Percentiles rank a stretch among this genome's conserved stretches.
These are phyloP conservation scores for Candida ulmi DNA, from an alignment of 805 yeast genomes.

Conservation along the genomic window DNA sequence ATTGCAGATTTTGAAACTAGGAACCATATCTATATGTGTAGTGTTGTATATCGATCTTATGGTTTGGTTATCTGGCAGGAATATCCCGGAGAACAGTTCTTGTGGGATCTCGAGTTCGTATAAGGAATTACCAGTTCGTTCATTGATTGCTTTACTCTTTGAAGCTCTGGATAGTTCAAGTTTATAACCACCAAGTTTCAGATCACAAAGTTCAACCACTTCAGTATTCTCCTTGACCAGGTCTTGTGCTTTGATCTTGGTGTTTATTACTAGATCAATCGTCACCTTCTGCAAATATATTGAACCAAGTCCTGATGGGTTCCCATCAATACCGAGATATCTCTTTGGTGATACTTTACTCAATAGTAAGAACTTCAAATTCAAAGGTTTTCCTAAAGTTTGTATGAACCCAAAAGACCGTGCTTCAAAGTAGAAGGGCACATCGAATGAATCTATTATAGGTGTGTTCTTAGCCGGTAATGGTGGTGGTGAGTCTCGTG, in stretches of 20 bases:
- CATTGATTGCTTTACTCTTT: constrained; percentile 7
- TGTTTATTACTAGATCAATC: constrained; percentile 21
- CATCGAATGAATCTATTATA: constrained; percentile 4
- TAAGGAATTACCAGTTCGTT: constrained; percentile 33
- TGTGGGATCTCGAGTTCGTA: constrained; percentile 25
- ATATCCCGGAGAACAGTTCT: constrained; percentile 30
- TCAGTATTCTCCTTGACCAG: constrained; percentile 3
- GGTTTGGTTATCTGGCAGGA: constrained; percentile 35
- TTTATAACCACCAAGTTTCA: background rate
- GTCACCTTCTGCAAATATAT: constrained; percentile 35
- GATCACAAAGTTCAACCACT: background rate
- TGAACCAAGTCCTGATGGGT: constrained; percentile 43
- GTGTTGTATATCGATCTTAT: background rate
- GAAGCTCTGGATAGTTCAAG: constrained; percentile 6
- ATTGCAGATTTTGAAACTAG: constrained; percentile 48
- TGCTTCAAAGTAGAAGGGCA: constrained; percentile 11
- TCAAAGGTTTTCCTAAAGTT: constrained; percentile 11
- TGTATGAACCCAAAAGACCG: constrained; percentile 10
- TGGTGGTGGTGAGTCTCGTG: background rate
- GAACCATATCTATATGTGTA: background rate
- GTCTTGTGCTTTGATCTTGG: constrained; percentile 16
- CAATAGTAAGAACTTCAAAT: constrained; percentile 18
- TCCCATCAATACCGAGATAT: constrained; percentile 30
- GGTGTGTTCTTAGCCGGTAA: constrained; percentile 3
- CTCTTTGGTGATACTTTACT: constrained; percentile 16